A percentile compares a stretch with the other conserved stretches of the same genome.
Conservation (phyloP, 805 yeast species). For the Kodamaea neixiangensis region DNA sequence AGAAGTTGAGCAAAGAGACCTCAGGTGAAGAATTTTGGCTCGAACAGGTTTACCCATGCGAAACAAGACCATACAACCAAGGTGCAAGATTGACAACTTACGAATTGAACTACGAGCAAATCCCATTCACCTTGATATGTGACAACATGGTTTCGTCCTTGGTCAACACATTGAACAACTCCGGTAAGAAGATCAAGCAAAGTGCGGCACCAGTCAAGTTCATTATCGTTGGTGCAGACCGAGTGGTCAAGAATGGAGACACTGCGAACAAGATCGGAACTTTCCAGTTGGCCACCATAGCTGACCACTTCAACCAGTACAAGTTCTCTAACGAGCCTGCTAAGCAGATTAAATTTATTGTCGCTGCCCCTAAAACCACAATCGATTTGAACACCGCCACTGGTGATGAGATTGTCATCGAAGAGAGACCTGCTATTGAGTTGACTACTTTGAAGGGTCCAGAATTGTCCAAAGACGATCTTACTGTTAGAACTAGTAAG, state of each 20-base stretch:
- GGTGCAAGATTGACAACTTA: constrained; percentile 93
- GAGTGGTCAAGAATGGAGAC: constrained; percentile 92
- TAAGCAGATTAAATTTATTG: constrained; percentile 73
- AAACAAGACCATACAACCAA: constrained; percentile 95
- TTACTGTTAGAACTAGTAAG: constrained; percentile 26
- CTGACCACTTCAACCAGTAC: constrained; percentile 47
- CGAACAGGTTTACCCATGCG: constrained; percentile 80
- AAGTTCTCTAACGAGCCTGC: constrained; percentile 10
- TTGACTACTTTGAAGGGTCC: constrained; percentile 74
- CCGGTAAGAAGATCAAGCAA: constrained; percentile 23
- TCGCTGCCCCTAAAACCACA: constrained; percentile 95
- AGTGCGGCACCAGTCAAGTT: constrained; percentile 72
- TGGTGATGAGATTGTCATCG: constrained; percentile 81
- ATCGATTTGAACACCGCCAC: constrained; percentile 65
- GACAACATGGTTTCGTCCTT: constrained; percentile 90
- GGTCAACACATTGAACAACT: constrained; percentile 46
- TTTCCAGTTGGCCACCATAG: constrained; percentile 76
- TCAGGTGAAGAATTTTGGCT: constrained; percentile 47
- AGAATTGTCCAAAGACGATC: constrained; percentile 2
- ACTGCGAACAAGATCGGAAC: constrained; percentile 97
- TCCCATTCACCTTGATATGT: constrained; percentile 86
- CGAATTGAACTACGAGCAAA: constrained; percentile 80
- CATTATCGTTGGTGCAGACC: constrained; percentile 92
- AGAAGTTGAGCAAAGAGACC: constrained; percentile 36
- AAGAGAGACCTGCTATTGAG: constrained; percentile 82